These are phyloP conservation scores for Corchorus olitorius DNA, from an alignment of 345 rosid genomes.

Conservation along the genomic window DNA sequence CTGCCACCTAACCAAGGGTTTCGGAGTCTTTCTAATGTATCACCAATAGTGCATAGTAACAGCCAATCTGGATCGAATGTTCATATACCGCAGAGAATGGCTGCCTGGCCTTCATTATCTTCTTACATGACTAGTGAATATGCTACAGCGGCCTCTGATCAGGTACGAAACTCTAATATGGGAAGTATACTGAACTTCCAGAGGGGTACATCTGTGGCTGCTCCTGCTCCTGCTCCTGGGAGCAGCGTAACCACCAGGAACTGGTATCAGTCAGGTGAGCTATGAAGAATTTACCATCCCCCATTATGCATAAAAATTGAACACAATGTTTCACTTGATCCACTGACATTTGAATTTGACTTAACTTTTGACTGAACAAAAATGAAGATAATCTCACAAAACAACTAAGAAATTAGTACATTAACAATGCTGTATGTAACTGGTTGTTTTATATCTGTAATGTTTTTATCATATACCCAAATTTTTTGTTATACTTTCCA, in stretches of 20 bases:
- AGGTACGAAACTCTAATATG: slow-evolving; percentile 4
- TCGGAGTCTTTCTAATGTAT: background rate
- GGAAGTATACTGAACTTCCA: slow-evolving; percentile 19
- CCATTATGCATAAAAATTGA: background rate
- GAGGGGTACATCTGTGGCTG: background rate
- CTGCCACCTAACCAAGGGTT: background rate
- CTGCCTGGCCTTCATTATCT: slow-evolving; percentile 14
- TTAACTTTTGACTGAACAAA: background rate
- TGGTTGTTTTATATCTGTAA: background rate
- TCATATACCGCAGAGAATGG: slow-evolving; percentile 17
- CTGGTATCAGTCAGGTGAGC: slow-evolving; percentile 32
- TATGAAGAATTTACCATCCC: background rate
- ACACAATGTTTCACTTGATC: background rate
- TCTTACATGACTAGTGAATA: slow-evolving; percentile 14
- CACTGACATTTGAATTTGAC: background rate
- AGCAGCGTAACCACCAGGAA: background rate
- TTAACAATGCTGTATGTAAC: background rate
- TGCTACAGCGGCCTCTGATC: slow-evolving; percentile 28
- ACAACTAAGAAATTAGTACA: slow-evolving; percentile 4
- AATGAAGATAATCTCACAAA: background rate
- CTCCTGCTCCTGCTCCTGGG: slow-evolving; percentile 20
- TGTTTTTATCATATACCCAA: background rate
- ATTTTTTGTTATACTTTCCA: background rate
- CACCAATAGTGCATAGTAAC: background rate
- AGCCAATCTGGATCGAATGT: slow-evolving; percentile 10